Evolutionary conservation across 139 green algal species (phyloP).

Genomic region (Picochlorum costavermella): DNA sequence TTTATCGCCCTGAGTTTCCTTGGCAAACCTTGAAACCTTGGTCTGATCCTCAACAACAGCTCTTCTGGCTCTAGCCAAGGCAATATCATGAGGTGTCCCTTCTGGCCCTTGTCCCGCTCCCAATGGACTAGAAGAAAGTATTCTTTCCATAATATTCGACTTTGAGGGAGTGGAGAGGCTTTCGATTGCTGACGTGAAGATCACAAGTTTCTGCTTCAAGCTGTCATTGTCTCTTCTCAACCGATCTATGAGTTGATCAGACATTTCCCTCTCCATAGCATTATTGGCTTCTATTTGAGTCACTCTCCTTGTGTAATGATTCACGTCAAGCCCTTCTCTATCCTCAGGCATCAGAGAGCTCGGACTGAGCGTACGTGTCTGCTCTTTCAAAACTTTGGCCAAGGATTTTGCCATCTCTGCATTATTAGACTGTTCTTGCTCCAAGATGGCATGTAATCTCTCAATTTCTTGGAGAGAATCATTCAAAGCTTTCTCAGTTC

Average conservation of each 20-base stretch:
- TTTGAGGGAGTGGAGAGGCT: constrained; percentile 14
- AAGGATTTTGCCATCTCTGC: background rate
- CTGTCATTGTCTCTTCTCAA: constrained; percentile 28
- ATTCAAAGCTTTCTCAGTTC: background rate
- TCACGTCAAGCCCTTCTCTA: background rate
- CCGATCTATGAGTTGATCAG: constrained; percentile 28
- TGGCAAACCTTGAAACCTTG: constrained; percentile 2
- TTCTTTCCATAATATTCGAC: constrained; percentile 5
- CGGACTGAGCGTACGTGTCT: background rate
- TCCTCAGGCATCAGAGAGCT: background rate
- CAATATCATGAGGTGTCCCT: constrained; percentile 34
- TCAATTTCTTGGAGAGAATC: background rate
- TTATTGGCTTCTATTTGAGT: constrained; percentile 41
- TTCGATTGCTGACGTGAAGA: constrained; percentile 14
- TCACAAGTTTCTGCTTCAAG: constrained; percentile 24
- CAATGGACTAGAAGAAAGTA: constrained; percentile 9
- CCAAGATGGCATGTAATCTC: background rate
- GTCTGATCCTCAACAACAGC: constrained; percentile 17
- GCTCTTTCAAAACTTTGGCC: constrained; percentile 3
- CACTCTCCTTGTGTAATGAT: constrained; percentile 15
- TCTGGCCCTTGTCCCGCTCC: constrained; percentile 20
- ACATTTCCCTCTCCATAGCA: constrained; percentile 42
- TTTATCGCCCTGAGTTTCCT: background rate
- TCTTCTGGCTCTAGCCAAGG: constrained; percentile 29
- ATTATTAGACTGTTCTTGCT: background rate